phyloP scores from a whole-genome alignment of 2,329 filamentous ascomycete species.

The Aspergillus fumigatus region DNA sequence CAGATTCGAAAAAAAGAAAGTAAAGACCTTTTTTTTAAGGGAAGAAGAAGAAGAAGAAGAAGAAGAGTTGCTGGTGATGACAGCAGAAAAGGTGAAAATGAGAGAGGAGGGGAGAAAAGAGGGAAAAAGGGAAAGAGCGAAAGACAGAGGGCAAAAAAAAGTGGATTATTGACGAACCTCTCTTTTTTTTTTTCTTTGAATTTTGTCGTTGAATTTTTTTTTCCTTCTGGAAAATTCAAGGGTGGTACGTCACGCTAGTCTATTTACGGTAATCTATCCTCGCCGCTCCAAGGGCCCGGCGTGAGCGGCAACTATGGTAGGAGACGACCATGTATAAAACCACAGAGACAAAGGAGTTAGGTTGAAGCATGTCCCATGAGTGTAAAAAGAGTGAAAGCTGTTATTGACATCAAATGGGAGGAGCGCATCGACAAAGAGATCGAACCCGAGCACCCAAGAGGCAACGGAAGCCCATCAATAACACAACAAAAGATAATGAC shows the following conservation, averaged over 20 bases:
- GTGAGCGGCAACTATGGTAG: neutral
- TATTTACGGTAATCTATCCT: conserved; percentile 7
- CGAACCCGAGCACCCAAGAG: neutral
- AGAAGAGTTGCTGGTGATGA: conserved; percentile 20
- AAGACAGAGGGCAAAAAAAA: conserved; percentile 24
- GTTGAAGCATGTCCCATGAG: neutral
- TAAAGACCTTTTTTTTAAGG: conserved; percentile 6
- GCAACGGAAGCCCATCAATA: neutral
- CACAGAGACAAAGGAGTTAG: neutral
- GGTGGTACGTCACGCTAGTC: conserved; percentile 19
- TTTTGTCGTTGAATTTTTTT: neutral
- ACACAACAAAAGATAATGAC: conserved; percentile 10
- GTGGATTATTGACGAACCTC: conserved; percentile 17
- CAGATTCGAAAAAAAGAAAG: conserved; percentile 26
- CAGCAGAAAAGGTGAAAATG: conserved; percentile 24
- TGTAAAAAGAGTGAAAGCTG: neutral
- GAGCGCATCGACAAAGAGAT: neutral
- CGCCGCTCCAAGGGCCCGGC: conserved; percentile 15
- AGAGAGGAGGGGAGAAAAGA: conserved; percentile 20
- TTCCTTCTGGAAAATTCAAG: neutral
- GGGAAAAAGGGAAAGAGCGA: conserved; percentile 20
- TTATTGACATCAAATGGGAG: neutral
- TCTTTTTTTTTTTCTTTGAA: conserved; percentile 8
- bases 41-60: conserved; percentile 22
- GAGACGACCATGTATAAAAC: neutral